Evolutionary conservation across 2,329 filamentous ascomycete species (phyloP), one percentile per base, ranked within the genome.

Genomic region (Fusarium irregulare): DNA sequence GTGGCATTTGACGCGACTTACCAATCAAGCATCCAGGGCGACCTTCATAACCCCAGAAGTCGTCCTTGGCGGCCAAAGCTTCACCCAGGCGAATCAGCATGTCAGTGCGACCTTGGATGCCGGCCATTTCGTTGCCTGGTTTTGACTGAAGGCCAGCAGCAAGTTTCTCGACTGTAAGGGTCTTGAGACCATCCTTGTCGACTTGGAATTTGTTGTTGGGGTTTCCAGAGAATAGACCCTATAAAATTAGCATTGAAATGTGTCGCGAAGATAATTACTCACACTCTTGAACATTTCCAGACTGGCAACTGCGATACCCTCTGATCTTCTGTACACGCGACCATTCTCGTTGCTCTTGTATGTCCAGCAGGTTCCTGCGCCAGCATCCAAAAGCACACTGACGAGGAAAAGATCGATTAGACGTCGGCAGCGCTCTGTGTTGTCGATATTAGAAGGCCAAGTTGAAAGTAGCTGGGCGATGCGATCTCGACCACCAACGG

Each of bases 1-100:
- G 10, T 23, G 7, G 14, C 32, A 32, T 41, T 55, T 55, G 28
- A 47, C 30, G 27, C 8, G 20, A 79, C 87, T 74, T 85, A 96
- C 93, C 93, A 67, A 98, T 89, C 90, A 99, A 94, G 78, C 97
- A 97, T 73, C 96, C 96, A 13, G 96, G 96, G 61, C 96, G 87
- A 54, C 91, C 92, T 76, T 94, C 90, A 3, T 87, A 85, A 25
- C 95, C 95, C 79, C 98, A 99, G 73, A 93, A 91, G 53, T 96
- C 91, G 62, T 89, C 86, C 77, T 95, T 94, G 68, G 91, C 87
- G 5, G 85, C 83, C 57, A 99, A 82, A 7, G 95, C 94, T 68
- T 90, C 86, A 14, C 89, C 89, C 2, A 99, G 86, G 53, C 91
- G 87, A 42, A 93, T 86, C 42, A 99, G 83, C 47, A 99, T 86